Conservation (phyloP, 805 yeast species). For the Yarrowia sp. region DNA sequence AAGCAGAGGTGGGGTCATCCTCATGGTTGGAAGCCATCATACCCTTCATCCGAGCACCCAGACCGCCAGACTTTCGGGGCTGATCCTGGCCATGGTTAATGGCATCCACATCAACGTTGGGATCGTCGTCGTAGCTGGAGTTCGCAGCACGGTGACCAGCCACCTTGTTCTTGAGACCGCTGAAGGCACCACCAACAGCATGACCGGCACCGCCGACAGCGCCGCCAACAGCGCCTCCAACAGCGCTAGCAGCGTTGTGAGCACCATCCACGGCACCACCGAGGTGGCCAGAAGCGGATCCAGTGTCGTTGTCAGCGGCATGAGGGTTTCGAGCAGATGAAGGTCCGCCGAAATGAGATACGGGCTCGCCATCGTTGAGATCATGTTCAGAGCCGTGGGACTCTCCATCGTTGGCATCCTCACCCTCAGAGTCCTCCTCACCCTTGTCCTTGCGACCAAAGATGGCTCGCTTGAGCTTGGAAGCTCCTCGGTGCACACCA, state of each 20-base stretch:
- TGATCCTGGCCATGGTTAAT: not conserved
- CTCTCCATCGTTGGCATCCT: not conserved
- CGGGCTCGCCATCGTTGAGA: not conserved
- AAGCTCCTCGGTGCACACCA: slow-evolving; percentile 37
- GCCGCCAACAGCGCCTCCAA: slow-evolving; percentile 44
- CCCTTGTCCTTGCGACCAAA: slow-evolving; percentile 33
- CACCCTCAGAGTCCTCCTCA: not conserved
- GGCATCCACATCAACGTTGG: slow-evolving; percentile 7
- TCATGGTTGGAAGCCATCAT: slow-evolving; percentile 19
- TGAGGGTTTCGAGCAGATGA: slow-evolving; percentile 18
- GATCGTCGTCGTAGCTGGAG: slow-evolving; percentile 15
- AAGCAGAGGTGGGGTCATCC: not conserved
- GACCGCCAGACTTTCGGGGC: slow-evolving; percentile 17
- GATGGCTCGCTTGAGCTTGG: slow-evolving; percentile 25
- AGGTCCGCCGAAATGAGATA: slow-evolving; percentile 20
- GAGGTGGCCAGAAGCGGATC: slow-evolving; percentile 32
- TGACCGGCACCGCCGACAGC: slow-evolving; percentile 40
- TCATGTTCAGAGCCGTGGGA: not conserved
- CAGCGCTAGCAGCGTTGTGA: slow-evolving; percentile 39
- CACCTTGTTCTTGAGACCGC: slow-evolving; percentile 26
- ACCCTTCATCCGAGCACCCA: slow-evolving; percentile 11
- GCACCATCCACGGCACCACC: slow-evolving; percentile 44
- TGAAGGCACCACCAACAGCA: slow-evolving; percentile 27
- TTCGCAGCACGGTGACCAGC: slow-evolving; percentile 15
- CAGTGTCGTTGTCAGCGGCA: slow-evolving; percentile 14